Percentiles rank a stretch among this genome's conserved stretches.
Conservation (phyloP, 768 basidiomycete species). For the Macrolepiota fuliginosa region DNA sequence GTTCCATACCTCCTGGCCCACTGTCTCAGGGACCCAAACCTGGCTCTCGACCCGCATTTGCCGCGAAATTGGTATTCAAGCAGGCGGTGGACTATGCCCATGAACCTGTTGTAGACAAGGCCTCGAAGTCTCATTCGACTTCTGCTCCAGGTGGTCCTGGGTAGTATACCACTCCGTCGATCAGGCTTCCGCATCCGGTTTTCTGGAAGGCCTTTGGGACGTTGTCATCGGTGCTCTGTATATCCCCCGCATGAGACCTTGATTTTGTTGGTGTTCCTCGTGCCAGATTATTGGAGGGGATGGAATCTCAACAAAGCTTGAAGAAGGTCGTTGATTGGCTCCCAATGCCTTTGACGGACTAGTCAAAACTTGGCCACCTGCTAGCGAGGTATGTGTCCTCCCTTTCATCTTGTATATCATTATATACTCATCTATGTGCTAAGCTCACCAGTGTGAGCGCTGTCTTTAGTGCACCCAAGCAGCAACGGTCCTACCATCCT, state of each 20-base stretch:
- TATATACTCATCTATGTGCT: no score
- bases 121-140: constrained; percentile 36
- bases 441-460: constrained; percentile 51
- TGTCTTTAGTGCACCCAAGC: no score
- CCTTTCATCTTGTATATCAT: no score
- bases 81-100: constrained; percentile 67
- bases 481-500: constrained; percentile 40
- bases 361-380: constrained; percentile 54
- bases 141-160: constrained; percentile 17
- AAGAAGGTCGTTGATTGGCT: constrained; percentile 51
- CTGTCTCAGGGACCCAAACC: constrained; percentile 21
- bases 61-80: constrained; percentile 47
- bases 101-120: constrained; percentile 49
- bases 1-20: constrained; percentile 15
- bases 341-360: constrained; percentile 62
- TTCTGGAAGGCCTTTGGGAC: constrained; percentile 44
- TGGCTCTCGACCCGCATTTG: constrained; percentile 17
- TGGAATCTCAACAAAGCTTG: constrained; percentile 21
- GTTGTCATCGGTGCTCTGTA: constrained; percentile 22
- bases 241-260: constrained; percentile 55
- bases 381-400: no score
- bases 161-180: constrained; percentile 24
- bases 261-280: constrained; percentile 59
- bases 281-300: constrained; percentile 40
- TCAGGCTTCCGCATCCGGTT: constrained; percentile 43